phyloP scores from a whole-genome alignment of 352 stramenopile species.

The Globisporangium lucens region DNA sequence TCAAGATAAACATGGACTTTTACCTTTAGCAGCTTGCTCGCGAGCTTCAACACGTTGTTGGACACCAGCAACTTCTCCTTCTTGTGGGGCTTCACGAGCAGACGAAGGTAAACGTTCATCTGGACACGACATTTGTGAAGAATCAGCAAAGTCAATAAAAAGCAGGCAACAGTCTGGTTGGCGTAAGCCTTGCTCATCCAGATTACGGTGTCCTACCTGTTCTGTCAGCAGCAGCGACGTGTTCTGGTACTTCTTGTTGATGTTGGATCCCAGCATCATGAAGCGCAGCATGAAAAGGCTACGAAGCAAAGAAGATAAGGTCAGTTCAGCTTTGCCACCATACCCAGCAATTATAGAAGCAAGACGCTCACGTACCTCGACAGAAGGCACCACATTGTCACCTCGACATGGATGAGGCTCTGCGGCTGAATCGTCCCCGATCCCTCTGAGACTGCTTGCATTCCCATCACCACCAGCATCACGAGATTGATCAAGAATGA shows the following conservation, averaged over 20 bases:
- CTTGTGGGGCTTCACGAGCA: constrained; percentile 83
- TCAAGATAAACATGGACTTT: not conserved
- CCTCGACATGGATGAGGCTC: constrained; percentile 79
- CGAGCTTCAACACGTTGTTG: constrained; percentile 90
- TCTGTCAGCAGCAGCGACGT: constrained; percentile 89
- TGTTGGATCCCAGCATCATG: constrained; percentile 89
- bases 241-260: constrained; percentile 92
- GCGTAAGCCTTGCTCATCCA: constrained; percentile 3
- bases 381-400: constrained; percentile 85
- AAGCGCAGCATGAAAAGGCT: constrained; percentile 90
- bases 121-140: constrained; percentile 20
- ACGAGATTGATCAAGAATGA: constrained; percentile 87
- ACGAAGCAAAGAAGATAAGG: constrained; percentile 13
- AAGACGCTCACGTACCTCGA: constrained; percentile 43
- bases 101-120: constrained; percentile 87
- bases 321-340: not conserved
- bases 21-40: constrained; percentile 88
- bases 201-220: constrained; percentile 45
- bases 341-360: constrained; percentile 5
- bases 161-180: constrained; percentile 3
- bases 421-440: constrained; percentile 44
- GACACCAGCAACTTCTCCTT: constrained; percentile 88
- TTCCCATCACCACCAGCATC: constrained; percentile 81
- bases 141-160: constrained; percentile 12
- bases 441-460: constrained; percentile 74